A percentile compares a stretch with the other conserved stretches of the same genome.
Conservation (phyloP, 139 green algal genomes). For the Astrephomene gubernaculifera region DNA sequence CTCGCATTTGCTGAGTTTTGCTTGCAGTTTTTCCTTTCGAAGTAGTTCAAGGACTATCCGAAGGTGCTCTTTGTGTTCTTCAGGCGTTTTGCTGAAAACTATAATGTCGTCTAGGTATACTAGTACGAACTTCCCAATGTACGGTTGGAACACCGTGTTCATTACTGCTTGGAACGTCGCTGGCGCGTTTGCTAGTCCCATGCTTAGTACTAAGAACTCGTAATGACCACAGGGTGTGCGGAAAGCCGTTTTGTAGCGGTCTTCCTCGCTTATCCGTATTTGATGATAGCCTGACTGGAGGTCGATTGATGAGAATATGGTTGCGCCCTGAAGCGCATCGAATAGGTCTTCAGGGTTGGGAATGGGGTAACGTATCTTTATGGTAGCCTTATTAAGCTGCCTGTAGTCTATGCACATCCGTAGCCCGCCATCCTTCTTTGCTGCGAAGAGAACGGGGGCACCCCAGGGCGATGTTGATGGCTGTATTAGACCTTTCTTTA, state of each 20-base stretch:
- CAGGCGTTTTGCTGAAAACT: slow-evolving; percentile 32
- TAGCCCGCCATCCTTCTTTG: slow-evolving; percentile 65
- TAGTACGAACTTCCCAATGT: slow-evolving; percentile 60
- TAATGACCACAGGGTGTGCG: slow-evolving; percentile 30
- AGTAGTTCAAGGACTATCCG: slow-evolving; percentile 58
- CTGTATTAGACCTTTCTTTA: slow-evolving; percentile 31
- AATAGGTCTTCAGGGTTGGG: slow-evolving; percentile 61
- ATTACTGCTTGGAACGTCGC: slow-evolving; percentile 58
- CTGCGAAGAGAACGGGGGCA: slow-evolving; percentile 39
- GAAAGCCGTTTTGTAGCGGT: slow-evolving; percentile 38
- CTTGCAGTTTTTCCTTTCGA: slow-evolving; percentile 42
- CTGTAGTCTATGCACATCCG: slow-evolving; percentile 64
- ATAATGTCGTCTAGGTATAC: slow-evolving; percentile 65
- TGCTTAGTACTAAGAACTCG: slow-evolving; percentile 18
- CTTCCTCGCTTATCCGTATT: background rate
- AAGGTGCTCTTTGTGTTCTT: slow-evolving; percentile 41
- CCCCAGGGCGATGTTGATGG: background rate
- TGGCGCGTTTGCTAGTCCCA: slow-evolving; percentile 38
- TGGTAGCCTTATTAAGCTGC: slow-evolving; percentile 41
- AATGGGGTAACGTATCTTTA: slow-evolving; percentile 64
- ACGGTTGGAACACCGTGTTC: slow-evolving; percentile 45
- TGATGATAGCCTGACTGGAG: background rate
- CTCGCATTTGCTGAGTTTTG: slow-evolving; percentile 61
- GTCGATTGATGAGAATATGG: background rate
- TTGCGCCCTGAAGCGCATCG: slow-evolving; percentile 18